Percentiles rank a stretch among this genome's conserved stretches.
These are phyloP conservation scores for Naganishia cerealis DNA, from an alignment of 1,284 basidiomycete species.

Conservation along the genomic window DNA sequence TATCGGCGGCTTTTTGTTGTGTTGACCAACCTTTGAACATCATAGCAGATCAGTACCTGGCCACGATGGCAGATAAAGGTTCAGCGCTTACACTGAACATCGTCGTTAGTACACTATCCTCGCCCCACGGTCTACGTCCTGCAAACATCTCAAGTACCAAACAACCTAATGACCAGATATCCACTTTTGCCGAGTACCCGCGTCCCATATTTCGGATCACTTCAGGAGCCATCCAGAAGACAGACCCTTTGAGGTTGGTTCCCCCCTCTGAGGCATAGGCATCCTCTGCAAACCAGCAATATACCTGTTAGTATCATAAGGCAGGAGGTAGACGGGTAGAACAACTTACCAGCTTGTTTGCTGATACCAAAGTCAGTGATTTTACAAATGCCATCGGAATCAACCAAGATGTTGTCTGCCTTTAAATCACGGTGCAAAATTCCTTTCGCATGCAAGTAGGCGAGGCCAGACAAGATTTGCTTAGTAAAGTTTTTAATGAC, in stretches of 20 bases:
- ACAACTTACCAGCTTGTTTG: conserved; percentile 63
- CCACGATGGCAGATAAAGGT: not conserved
- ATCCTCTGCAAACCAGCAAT: conserved; percentile 59
- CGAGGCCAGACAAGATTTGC: conserved; percentile 88
- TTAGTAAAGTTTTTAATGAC: conserved; percentile 89
- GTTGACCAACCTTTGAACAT: conserved; percentile 37
- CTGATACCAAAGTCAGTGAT: conserved; percentile 94
- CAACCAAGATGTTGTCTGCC: conserved; percentile 96
- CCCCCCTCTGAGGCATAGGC: conserved; percentile 76
- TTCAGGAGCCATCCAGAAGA: conserved; percentile 99
- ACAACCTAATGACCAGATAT: conserved; percentile 98
- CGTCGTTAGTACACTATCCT: conserved; percentile 83
- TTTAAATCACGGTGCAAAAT: conserved; percentile 97
- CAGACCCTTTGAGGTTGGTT: conserved; percentile 92
- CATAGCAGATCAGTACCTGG: not conserved
- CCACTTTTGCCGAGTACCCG: conserved; percentile 91
- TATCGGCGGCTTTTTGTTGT: conserved; percentile 76
- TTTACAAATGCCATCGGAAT: conserved; percentile 89
- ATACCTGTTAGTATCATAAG: not conserved
- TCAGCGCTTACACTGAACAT: conserved; percentile 75
- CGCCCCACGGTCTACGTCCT: conserved; percentile 87
- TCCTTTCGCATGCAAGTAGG: conserved; percentile 86
- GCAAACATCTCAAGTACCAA: conserved; percentile 98
- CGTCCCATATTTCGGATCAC: conserved; percentile 70
- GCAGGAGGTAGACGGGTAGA: not conserved